A percentile compares a stretch with the other conserved stretches of the same genome.
Conservation (phyloP, 495 filamentous ascomycete genomes). For the Podospora bellae-mahoneyi region DNA sequence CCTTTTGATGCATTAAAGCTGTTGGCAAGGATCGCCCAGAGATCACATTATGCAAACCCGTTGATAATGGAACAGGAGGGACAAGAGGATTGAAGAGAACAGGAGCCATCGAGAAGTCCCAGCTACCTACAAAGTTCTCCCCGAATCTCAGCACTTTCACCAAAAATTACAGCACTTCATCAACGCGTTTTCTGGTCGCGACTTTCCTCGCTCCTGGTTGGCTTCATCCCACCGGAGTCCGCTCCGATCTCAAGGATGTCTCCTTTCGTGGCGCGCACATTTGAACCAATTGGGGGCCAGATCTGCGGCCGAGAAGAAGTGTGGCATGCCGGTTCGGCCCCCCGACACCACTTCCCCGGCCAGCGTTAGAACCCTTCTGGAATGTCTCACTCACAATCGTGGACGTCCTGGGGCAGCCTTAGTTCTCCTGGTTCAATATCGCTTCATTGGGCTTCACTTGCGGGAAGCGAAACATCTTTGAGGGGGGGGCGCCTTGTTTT, state of each 20-base stretch:
- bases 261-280: not conserved
- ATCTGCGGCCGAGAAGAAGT: not conserved
- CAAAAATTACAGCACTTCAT: no score
- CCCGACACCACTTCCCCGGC: not conserved
- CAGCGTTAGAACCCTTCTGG: not conserved
- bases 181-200: no score
- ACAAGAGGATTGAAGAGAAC: not conserved
- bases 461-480: not conserved
- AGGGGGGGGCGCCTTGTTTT: not conserved
- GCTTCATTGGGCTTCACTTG: not conserved
- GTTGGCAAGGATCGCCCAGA: not conserved
- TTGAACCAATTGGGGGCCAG: not conserved
- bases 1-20: not conserved
- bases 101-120: not conserved
- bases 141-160: no score
- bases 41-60: not conserved
- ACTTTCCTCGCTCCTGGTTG: no score
- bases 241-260: not conserved
- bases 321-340: not conserved
- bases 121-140: not conserved
- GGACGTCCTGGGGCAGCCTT: not conserved
- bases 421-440: not conserved
- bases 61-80: not conserved
- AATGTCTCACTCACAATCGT: not conserved
- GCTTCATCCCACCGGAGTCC: not conserved